Evolutionary conservation across 1,284 basidiomycete species (phyloP), one percentile per base, ranked within the genome.

Genomic region (Fistulina hepatica): DNA sequence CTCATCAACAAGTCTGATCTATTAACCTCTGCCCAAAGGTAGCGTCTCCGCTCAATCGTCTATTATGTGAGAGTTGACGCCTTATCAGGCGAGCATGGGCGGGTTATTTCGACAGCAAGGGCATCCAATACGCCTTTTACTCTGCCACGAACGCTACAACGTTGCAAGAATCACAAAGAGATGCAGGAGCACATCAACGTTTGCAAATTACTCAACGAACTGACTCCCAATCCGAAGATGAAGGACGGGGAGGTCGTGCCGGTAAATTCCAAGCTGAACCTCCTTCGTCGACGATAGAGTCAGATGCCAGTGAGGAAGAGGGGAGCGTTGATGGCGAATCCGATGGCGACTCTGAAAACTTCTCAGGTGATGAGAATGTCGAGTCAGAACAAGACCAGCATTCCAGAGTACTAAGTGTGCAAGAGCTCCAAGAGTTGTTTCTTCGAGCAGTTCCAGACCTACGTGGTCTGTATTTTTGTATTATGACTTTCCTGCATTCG

Each of bases 1-100:
- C 69, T 98, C 39, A 88, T 98, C 58, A 99, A 99, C 61, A 98
- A 99, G 61, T 78, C 94, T 3, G 95, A 99, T 65, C 61, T 99
- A 35, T 63, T 99, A 45, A 95, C 90, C 11, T 67, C 73, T 6
- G 71, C 80, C 41, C 95, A 98, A 64, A 76, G 94, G 82, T 84
- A 48, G 44, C 67, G 50, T 22, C 28, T 20, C 9, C 21, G 27
- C 17, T 30, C 12, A 17, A 19, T n/a, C 30, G 6, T 30, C 26
- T 33, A 23, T 43, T 20, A 25, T 17, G 21, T 33, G 4, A 25
- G 25, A 37, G 40, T 21, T 40, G 5, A 15, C 20, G 8, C 12
- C 3, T 16, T 16, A 16, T 12, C 22, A 61, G 54, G 39, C 48
- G 49, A 25, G 51, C 56, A 38, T 99, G 95, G 95, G 94, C 94